A percentile compares a stretch with the other conserved stretches of the same genome.
phyloP scores from a whole-genome alignment of 2,329 filamentous ascomycete genomes.

The Calonectria montana region DNA sequence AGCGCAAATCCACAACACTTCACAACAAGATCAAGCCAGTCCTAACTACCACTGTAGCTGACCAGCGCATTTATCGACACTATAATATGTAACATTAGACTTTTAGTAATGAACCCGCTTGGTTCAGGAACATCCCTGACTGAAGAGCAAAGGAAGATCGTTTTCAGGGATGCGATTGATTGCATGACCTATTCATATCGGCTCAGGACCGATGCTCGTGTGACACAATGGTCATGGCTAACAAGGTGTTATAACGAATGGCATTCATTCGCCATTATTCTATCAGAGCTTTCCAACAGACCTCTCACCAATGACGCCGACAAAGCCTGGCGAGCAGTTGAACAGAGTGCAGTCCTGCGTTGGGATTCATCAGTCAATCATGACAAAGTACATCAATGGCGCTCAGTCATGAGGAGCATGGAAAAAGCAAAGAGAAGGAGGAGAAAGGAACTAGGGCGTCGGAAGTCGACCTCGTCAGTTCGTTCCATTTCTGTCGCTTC shows the following conservation, averaged over 20 bases:
- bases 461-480: conserved; percentile 3
- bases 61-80: conserved; percentile 12
- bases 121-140: background rate
- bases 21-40: background rate
- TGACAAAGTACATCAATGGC: conserved; percentile 15
- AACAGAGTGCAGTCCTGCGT: conserved; percentile 18
- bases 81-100: conserved; percentile 10
- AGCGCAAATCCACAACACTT: background rate
- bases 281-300: conserved; percentile 6
- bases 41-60: background rate
- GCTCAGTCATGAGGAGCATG: conserved; percentile 19
- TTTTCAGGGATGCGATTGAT: conserved; percentile 16
- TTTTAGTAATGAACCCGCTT: conserved; percentile 12
- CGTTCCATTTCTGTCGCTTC: background rate
- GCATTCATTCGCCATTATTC: conserved; percentile 18
- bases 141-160: conserved; percentile 10
- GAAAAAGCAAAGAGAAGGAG: conserved; percentile 16
- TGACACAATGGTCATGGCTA: conserved; percentile 17
- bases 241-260: conserved; percentile 19
- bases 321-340: conserved; percentile 21
- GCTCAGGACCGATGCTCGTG: background rate
- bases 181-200: conserved; percentile 21
- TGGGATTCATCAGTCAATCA: conserved; percentile 15
- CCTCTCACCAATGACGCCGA: conserved; percentile 11
- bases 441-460: conserved; percentile 15